Percentiles rank a stretch among this genome's conserved stretches.
These are phyloP conservation scores for Petunia hybrid DNA, from an alignment of 305 asterid species.

Conservation along the genomic window DNA sequence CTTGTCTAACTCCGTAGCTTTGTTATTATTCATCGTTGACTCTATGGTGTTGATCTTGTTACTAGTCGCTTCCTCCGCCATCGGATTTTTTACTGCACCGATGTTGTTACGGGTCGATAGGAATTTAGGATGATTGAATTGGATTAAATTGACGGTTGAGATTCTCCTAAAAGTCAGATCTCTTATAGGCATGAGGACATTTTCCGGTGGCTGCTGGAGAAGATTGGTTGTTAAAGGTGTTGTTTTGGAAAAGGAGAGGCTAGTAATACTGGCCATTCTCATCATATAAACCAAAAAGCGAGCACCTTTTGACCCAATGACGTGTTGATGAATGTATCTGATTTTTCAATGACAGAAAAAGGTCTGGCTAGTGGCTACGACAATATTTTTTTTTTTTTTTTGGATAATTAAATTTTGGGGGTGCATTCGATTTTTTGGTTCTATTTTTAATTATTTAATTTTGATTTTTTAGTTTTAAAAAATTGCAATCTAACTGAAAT, in stretches of 20 bases:
- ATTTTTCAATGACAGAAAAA: too few relatives aligned
- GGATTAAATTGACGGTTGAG: conserved; percentile 34
- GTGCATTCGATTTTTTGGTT: too few relatives aligned
- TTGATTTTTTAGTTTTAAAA: too few relatives aligned
- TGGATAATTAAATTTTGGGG: too few relatives aligned
- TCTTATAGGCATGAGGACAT: conserved; percentile 51
- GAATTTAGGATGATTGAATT: conserved; percentile 40
- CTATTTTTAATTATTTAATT: too few relatives aligned
- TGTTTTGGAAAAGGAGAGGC: background rate
- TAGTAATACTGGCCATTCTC: background rate
- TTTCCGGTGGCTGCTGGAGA: conserved; percentile 21
- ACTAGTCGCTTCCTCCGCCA: conserved; percentile 52
- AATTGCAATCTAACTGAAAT: too few relatives aligned
- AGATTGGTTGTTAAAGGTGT: conserved; percentile 26
- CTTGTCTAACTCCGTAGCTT: conserved; percentile 42
- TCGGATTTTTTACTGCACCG: conserved; percentile 32
- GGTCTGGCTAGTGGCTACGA: too few relatives aligned
- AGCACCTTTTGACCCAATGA: background rate
- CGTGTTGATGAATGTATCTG: background rate
- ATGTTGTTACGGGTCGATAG: conserved; percentile 26
- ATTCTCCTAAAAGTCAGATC: conserved; percentile 51
- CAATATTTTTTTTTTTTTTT: too few relatives aligned
- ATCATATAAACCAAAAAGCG: background rate
- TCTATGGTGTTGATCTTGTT: conserved; percentile 15
- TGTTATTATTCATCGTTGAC: conserved; percentile 22